Conservation (phyloP, 352 stramenopile species). For the Globisporangium splendens region DNA sequence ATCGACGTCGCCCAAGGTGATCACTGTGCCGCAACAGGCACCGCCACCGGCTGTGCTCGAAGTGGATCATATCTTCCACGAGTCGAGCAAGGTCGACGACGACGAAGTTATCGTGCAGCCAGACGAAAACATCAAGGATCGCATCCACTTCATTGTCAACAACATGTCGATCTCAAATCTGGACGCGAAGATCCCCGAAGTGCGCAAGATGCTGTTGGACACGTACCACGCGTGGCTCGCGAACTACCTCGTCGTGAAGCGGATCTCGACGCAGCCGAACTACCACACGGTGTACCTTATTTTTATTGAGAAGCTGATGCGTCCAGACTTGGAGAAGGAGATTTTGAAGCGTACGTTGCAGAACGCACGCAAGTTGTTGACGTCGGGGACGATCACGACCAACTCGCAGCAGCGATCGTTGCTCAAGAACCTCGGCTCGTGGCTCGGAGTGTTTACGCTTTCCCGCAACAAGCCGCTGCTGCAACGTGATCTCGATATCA, state of each 20-base stretch:
- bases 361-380: slow-evolving; percentile 95
- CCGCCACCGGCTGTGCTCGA: slow-evolving; percentile 51
- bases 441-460: slow-evolving; percentile 98
- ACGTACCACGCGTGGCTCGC: slow-evolving; percentile 97
- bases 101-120: slow-evolving; percentile 62
- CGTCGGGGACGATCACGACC: slow-evolving; percentile 97
- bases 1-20: slow-evolving; percentile 35
- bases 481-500: slow-evolving; percentile 97
- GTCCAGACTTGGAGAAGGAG: slow-evolving; percentile 89
- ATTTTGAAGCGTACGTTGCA: slow-evolving; percentile 95
- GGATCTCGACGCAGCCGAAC: slow-evolving; percentile 98
- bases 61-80: slow-evolving; percentile 85
- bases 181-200: slow-evolving; percentile 95
- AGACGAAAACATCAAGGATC: slow-evolving; percentile 89
- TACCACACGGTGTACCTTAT: slow-evolving; percentile 98
- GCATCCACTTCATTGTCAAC: slow-evolving; percentile 99
- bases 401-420: slow-evolving; percentile 97
- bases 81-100: slow-evolving; percentile 59
- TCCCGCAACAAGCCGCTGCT: slow-evolving; percentile 97
- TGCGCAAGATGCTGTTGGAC: slow-evolving; percentile 92
- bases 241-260: slow-evolving; percentile 98
- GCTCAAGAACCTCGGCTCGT: slow-evolving; percentile 98
- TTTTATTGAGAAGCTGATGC: slow-evolving; percentile 97
- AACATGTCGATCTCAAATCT: slow-evolving; percentile 98
- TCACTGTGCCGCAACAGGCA: slow-evolving; percentile 34